Base-by-base conservation (phyloP, 2,329 filamentous ascomycete species). In the Aspergillus carbonarius region DNA sequence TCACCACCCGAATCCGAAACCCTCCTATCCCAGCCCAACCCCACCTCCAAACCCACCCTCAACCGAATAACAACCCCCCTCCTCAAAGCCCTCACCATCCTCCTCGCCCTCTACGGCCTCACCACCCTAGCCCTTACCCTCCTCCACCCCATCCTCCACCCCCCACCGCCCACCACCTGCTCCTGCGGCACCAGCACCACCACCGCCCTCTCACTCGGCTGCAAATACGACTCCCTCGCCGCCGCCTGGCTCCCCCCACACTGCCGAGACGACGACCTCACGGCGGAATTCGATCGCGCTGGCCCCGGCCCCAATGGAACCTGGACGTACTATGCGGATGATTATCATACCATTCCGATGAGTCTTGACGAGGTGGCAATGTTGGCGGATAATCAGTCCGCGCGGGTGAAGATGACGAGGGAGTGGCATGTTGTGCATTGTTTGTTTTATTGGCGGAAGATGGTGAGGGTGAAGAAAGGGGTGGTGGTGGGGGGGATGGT, bases 341-440 rank as follows among this genome's bases (percentile, higher is more conserved):
- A 52, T 17, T 66, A 69, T 20, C 59, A 64, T 9, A 73, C 61
- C 1, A 20, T 42, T 0, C 39, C 39, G 2, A 58, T 25, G 63
- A 65, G 15, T n/a, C 17, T 47, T 9, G 42, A 42, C 2, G 39
- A 42, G 18, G 39, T 42, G 10, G 39, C 39, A 1, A 12, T 20
- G 1, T 18, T 42, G 39, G 39, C 39, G 18, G 18, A 42, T 42
- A 42, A 42, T 10, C 39, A 42, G 18, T 42, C 39, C 7, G 39
- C 18, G 3, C 12, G 39, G 12, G 39, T 42, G 18, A 17, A 42
- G 5, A 42, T 42, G 54, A 49, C 54, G 52, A 51, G 37, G 8
- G 61, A 66, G 1, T 76, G 73, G 72, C 72, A 76, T 57, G 54
- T 72, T 0, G 60, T 63, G 1, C 73, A 74, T 51, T 76, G 73